Evolutionary conservation across 2,329 filamentous ascomycete species (phyloP).

Genomic region (Phaeosphaeriaceae sp.): DNA sequence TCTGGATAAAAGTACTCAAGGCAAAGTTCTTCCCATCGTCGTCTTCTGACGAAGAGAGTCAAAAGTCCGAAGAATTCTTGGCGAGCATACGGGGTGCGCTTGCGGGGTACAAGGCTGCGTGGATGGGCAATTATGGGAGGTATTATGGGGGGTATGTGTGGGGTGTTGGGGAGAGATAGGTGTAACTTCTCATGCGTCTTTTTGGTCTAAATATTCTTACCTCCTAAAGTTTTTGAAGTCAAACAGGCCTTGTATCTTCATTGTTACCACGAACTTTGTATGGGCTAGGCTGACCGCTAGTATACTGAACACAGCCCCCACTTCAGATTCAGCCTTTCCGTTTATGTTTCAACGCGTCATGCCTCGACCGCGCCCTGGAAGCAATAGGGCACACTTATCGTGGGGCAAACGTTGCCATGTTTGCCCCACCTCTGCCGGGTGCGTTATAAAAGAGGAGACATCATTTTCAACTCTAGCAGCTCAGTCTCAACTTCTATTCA

Average conservation of each 20-base stretch:
- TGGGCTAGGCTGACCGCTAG: too few relatives aligned
- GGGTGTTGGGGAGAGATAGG: slow-evolving; percentile 19
- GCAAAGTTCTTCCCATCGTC: slow-evolving; percentile 34
- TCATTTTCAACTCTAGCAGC: too few relatives aligned
- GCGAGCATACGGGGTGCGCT: slow-evolving; percentile 8
- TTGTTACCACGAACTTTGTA: too few relatives aligned
- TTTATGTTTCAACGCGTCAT: not conserved
- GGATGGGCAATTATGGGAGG: slow-evolving; percentile 26
- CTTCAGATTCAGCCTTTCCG: too few relatives aligned
- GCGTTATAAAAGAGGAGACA: not conserved
- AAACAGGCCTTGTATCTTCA: too few relatives aligned
- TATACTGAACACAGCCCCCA: too few relatives aligned
- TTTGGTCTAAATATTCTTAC: too few relatives aligned
- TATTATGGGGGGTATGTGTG: slow-evolving; percentile 28
- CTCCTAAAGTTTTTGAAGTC: too few relatives aligned
- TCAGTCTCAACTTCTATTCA: not conserved
- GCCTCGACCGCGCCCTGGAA: not conserved
- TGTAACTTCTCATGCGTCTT: not conserved
- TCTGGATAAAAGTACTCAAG: slow-evolving; percentile 36
- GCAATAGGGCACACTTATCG: not conserved
- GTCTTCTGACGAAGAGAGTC: slow-evolving; percentile 14
- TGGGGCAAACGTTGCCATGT: not conserved
- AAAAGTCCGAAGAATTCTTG: slow-evolving; percentile 22
- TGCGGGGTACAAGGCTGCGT: slow-evolving; percentile 18
- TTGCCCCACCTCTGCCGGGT: not conserved